Evolutionary conservation across 2,329 filamentous ascomycete species (phyloP).

Genomic region (Seiridium unicorne): DNA sequence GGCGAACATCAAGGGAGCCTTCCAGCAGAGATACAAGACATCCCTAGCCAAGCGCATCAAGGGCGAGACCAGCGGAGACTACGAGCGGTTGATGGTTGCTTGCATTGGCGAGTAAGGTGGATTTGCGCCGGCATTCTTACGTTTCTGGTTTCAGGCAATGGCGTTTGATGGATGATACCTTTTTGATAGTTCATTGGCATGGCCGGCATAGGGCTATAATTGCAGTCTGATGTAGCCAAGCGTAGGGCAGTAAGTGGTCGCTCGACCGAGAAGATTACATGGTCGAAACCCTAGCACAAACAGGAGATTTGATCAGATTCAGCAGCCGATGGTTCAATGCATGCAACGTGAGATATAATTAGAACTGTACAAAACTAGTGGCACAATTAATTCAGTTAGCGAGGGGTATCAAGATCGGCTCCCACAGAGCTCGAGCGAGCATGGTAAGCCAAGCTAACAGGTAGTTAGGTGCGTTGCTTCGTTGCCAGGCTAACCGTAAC

Average conservation of each 20-base stretch:
- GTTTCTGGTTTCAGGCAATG: not conserved
- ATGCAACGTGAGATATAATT: too few relatives aligned
- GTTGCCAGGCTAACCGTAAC: too few relatives aligned
- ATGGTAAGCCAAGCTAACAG: too few relatives aligned
- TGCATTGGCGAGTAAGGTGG: constrained; percentile 46
- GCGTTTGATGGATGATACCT: constrained; percentile 3
- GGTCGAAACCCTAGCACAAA: too few relatives aligned
- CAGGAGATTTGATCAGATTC: too few relatives aligned
- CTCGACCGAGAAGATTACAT: too few relatives aligned
- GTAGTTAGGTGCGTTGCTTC: too few relatives aligned
- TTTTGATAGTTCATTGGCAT: not conserved
- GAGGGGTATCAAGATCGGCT: too few relatives aligned
- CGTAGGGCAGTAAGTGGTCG: not conserved
- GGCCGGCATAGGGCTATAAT: not conserved
- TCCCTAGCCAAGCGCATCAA: constrained; percentile 69
- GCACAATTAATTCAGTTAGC: too few relatives aligned
- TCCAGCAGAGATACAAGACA: constrained; percentile 66
- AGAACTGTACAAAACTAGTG: too few relatives aligned
- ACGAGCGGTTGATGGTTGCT: constrained; percentile 74
- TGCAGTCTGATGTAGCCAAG: not conserved
- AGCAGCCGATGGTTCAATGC: too few relatives aligned
- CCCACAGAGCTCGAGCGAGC: too few relatives aligned
- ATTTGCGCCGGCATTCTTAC: not conserved
- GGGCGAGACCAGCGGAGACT: constrained; percentile 84
- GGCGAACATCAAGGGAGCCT: constrained; percentile 76